phyloP scores from a whole-genome alignment of 768 basidiomycete species.

The Rhizopogon vesiculosus region DNA sequence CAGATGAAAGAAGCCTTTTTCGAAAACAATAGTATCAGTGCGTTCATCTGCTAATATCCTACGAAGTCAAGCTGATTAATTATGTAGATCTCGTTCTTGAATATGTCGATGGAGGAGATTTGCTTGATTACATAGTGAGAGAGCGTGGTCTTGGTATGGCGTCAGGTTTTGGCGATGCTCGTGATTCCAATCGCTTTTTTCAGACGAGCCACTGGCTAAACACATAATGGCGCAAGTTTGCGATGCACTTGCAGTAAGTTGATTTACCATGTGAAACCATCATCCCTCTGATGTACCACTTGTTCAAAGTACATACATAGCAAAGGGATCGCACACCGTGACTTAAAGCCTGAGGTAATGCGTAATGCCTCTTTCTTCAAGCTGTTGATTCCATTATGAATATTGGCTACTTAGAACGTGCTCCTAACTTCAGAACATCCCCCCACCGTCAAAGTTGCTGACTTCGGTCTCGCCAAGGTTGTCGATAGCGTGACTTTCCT shows the following conservation, averaged over 20 bases:
- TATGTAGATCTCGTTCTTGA: slow-evolving; percentile 74
- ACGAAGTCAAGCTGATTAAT: slow-evolving; percentile 18
- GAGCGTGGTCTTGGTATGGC: slow-evolving; percentile 56
- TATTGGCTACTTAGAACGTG: slow-evolving; percentile 52
- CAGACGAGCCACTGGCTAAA: slow-evolving; percentile 51
- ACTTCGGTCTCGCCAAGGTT: slow-evolving; percentile 95
- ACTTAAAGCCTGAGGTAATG: slow-evolving; percentile 81
- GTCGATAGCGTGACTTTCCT: slow-evolving; percentile 76
- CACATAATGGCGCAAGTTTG: slow-evolving; percentile 83
- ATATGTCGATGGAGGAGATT: slow-evolving; percentile 82
- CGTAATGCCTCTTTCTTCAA: slow-evolving; percentile 23
- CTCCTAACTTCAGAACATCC: slow-evolving; percentile 70
- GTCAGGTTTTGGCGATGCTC: background rate
- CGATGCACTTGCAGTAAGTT: slow-evolving; percentile 62
- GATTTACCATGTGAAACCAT: background rate
- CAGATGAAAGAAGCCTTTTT: slow-evolving; percentile 73
- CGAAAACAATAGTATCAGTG: slow-evolving; percentile 59
- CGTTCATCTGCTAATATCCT: slow-evolving; percentile 16
- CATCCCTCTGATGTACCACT: slow-evolving; percentile 2
- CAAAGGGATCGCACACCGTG: slow-evolving; percentile 84
- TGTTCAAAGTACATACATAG: slow-evolving; percentile 56
- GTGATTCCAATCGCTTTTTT: background rate
- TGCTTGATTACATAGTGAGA: slow-evolving; percentile 74
- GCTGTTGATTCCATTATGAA: slow-evolving; percentile 2
- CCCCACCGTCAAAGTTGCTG: slow-evolving; percentile 83